phyloP scores from a whole-genome alignment of 2,329 filamentous ascomycete genomes.

The Metarhizium sp. region DNA sequence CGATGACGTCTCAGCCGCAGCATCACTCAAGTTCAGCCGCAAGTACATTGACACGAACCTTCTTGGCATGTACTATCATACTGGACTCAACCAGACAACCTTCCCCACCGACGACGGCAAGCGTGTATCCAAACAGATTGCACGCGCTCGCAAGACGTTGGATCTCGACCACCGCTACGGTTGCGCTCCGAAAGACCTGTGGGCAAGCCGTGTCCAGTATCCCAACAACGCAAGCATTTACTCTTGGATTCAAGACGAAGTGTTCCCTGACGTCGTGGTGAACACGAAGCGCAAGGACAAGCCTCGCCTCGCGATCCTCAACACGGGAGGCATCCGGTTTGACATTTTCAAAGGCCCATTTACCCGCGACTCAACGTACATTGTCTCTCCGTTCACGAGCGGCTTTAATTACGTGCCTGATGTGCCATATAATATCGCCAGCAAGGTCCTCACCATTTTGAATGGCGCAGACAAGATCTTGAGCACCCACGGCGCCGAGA shows the following conservation, averaged over 20 bases:
- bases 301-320: constrained; percentile 66
- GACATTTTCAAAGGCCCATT: constrained; percentile 92
- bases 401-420: constrained; percentile 68
- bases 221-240: constrained; percentile 68
- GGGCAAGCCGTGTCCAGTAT: constrained; percentile 73
- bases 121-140: constrained; percentile 62
- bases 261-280: constrained; percentile 59
- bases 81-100: constrained; percentile 56
- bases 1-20: constrained; percentile 18
- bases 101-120: constrained; percentile 70
- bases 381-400: constrained; percentile 81
- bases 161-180: constrained; percentile 66
- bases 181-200: constrained; percentile 73
- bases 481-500: constrained; percentile 24
- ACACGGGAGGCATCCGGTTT: constrained; percentile 88
- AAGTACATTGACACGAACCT: constrained; percentile 94
- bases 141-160: constrained; percentile 58
- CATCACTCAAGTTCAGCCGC: constrained; percentile 54
- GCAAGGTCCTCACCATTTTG: constrained; percentile 52
- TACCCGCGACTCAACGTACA: constrained; percentile 76
- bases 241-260: constrained; percentile 65
- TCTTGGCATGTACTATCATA: constrained; percentile 74
- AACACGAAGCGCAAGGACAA: constrained; percentile 48
- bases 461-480: constrained; percentile 47
- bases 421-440: constrained; percentile 69